Evolutionary conservation across 2,329 filamentous ascomycete species (phyloP).

Genomic region (Cladophialophora yegresii): DNA sequence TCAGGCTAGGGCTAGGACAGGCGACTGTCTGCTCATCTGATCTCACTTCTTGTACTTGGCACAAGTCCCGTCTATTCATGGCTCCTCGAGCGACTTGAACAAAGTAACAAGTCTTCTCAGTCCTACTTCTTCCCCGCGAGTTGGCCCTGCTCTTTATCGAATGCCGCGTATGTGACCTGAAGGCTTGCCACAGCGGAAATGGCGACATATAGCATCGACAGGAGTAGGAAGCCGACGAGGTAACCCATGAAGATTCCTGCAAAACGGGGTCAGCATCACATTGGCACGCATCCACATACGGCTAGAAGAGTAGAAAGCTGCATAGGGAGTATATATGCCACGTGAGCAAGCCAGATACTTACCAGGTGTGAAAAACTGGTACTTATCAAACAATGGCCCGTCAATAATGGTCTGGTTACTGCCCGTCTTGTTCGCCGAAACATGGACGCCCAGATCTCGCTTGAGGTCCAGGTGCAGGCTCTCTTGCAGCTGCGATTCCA

Average conservation of each 20-base stretch:
- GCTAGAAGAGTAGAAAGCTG: neutral
- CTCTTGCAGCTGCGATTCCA: constrained; percentile 63
- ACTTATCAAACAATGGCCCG: constrained; percentile 74
- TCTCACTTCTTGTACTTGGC: neutral
- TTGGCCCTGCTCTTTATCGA: constrained; percentile 95
- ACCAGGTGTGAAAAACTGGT: constrained; percentile 92
- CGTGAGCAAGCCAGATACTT: constrained; percentile 42
- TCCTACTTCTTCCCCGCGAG: constrained; percentile 38
- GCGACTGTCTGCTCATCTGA: neutral
- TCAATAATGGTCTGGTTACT: constrained; percentile 43
- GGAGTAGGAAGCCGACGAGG: constrained; percentile 67
- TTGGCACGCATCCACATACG: neutral
- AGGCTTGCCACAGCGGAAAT: constrained; percentile 75
- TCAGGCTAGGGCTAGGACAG: neutral
- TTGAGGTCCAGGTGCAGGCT: constrained; percentile 72
- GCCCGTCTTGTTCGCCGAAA: constrained; percentile 15
- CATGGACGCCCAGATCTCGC: constrained; percentile 56
- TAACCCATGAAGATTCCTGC: constrained; percentile 87
- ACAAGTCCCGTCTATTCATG: neutral
- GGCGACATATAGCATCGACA: constrained; percentile 77
- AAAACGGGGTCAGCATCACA: constrained; percentile 5
- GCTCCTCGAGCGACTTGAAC: neutral
- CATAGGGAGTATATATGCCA: neutral
- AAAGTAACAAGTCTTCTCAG: neutral
- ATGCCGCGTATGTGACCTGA: constrained; percentile 88